Evolutionary conservation across 2,329 filamentous ascomycete species (phyloP).

Genomic region (Fusarium sp.): DNA sequence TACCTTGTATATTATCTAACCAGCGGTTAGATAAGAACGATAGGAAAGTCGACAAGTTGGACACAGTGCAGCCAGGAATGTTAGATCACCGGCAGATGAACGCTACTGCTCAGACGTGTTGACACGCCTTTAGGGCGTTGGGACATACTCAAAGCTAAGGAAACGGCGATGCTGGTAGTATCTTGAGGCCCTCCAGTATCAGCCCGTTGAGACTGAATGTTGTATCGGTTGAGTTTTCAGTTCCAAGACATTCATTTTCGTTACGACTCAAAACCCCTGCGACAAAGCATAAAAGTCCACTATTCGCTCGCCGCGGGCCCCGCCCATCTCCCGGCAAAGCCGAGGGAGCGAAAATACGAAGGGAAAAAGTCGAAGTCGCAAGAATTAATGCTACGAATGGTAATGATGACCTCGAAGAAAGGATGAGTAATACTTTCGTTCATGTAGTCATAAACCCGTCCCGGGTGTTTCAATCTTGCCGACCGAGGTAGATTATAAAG

Average conservation of each 20-base stretch:
- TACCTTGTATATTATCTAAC: not conserved
- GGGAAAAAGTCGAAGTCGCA: no score
- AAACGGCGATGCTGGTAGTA: not conserved
- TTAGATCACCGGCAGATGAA: not conserved
- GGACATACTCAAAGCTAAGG: accelerated
- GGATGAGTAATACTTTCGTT: not conserved
- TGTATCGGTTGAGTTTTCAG: not conserved
- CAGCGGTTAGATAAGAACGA: not conserved
- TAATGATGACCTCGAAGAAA: accelerated
- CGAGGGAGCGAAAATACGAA: not conserved
- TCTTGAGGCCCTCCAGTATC: not conserved
- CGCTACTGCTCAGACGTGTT: accelerated
- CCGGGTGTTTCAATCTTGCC: not conserved
- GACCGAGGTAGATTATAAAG: not conserved
- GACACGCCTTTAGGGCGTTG: accelerated
- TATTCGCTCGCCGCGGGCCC: not conserved
- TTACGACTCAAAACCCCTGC: not conserved
- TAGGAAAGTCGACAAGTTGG: accelerated
- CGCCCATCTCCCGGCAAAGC: not conserved
- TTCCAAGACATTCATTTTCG: no score
- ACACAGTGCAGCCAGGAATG: not conserved
- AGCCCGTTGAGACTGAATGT: not conserved
- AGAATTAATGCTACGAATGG: accelerated
- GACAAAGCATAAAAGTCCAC: no score
- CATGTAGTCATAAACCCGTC: not conserved